Percentiles rank a stretch among this genome's conserved stretches.
These are phyloP conservation scores for Stylosanthes scabra DNA, from an alignment of 331 rosid genomes.

Conservation along the genomic window DNA sequence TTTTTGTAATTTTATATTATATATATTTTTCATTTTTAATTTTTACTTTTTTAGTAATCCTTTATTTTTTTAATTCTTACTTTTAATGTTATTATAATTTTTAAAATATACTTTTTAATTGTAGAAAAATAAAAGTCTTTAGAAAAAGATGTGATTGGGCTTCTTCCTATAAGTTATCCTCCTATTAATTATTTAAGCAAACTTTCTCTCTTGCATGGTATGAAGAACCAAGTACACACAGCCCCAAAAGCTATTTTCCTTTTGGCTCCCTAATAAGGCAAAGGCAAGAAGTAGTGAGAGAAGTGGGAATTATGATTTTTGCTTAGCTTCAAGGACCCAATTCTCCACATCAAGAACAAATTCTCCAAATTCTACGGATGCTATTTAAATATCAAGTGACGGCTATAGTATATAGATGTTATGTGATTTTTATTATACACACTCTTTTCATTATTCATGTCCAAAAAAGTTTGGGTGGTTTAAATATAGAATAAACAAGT, in stretches of 20 bases:
- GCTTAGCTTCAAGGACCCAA: conserved; percentile 3
- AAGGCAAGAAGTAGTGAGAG: neutral
- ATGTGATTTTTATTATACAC: neutral
- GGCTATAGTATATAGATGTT: neutral
- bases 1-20: too few species aligned
- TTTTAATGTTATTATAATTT: too few species aligned
- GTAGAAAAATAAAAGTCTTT: too few species aligned
- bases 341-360: conserved; percentile 33
- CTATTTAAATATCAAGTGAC: conserved; percentile 27
- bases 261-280: conserved; percentile 29
- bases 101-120: too few species aligned
- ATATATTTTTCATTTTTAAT: too few species aligned
- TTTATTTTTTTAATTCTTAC: too few species aligned
- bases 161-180: conserved; percentile 5
- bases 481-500: neutral
- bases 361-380: conserved; percentile 52
- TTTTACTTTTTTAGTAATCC: too few species aligned
- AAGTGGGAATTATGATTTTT: neutral
- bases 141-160: too few species aligned
- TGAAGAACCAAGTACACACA: neutral
- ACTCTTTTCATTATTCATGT: neutral
- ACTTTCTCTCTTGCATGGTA: neutral
- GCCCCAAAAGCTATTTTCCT: conserved; percentile 4
- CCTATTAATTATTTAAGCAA: neutral
- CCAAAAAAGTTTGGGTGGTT: neutral